Percentiles rank a stretch among this genome's conserved stretches.
Conservation (phyloP, 768 basidiomycete genomes). For the Rhizopogon sp. region DNA sequence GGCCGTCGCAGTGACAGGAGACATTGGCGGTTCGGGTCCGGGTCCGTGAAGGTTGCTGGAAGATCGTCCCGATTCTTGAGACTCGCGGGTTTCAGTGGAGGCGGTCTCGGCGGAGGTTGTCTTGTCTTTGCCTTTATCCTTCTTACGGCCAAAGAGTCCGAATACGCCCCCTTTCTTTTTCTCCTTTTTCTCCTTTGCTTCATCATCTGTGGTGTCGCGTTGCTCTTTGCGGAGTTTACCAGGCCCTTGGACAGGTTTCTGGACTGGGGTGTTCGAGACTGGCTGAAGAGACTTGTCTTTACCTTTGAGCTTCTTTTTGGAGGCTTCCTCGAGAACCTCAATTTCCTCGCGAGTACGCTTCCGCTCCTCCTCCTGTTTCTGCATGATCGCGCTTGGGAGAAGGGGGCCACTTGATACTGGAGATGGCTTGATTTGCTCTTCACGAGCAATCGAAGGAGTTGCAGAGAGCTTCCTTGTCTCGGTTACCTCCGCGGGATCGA, state of each 20-base stretch:
- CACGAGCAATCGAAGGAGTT: slow-evolving; percentile 74
- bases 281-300: slow-evolving; percentile 39
- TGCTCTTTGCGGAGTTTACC: slow-evolving; percentile 43
- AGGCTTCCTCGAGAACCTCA: slow-evolving; percentile 37
- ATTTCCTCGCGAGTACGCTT: slow-evolving; percentile 50
- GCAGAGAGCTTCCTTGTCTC: slow-evolving; percentile 77
- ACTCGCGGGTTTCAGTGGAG: slow-evolving; percentile 42
- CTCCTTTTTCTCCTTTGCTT: slow-evolving; percentile 49
- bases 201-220: slow-evolving; percentile 35
- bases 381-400: slow-evolving; percentile 35
- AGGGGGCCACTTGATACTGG: slow-evolving; percentile 19
- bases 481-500: slow-evolving; percentile 64
- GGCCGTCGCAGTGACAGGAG: slow-evolving; percentile 49
- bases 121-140: slow-evolving; percentile 69
- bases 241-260: slow-evolving; percentile 8
- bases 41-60: slow-evolving; percentile 34
- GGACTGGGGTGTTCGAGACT: slow-evolving; percentile 16
- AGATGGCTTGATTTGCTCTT: slow-evolving; percentile 28
- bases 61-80: slow-evolving; percentile 62
- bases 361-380: slow-evolving; percentile 48
- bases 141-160: slow-evolving; percentile 71
- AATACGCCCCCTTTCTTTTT: slow-evolving; percentile 73
- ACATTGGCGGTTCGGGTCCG: slow-evolving; percentile 28
- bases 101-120: slow-evolving; percentile 47
- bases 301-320: slow-evolving; percentile 45